Base-by-base conservation (phyloP, 1,284 basidiomycete genomes). In the Marasmius tenuissimus region DNA sequence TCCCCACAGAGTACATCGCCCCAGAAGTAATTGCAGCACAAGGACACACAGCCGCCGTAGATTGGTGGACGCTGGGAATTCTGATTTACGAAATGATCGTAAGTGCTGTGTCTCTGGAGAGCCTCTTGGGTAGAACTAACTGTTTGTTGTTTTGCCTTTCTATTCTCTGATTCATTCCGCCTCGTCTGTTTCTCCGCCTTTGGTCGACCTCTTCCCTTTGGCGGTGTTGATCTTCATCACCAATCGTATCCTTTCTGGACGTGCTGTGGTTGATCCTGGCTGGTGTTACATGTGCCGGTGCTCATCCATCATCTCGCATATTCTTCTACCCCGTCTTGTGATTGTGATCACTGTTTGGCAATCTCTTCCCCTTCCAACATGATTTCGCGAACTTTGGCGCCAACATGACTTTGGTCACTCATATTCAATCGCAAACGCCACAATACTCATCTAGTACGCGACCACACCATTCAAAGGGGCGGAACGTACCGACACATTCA, bases 61-160 rank as follows among this genome's bases (percentile, higher is more conserved):
- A 99, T 78, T 99, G 97, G 97, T 98, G 95, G 97, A 99, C 97
- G 38, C 81, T 98, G 57, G 97, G 97, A 45, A 99, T 99, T 70
- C 85, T 99, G 70, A 95, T 99, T 70, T 98, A 97, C 80, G 97
- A 99, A 81, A 99, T 99, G 97, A 97, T 99, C 77, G 94, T 96
- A 81, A 83, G 94, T 91, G 63, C 65, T 71, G 66, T 66, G 66
- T 65, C 64, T 67, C 18, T 52, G 22, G 8, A 33, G 55, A 14
- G 11, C 47, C n/a, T 27, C 7, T 37, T 39, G 27, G 33, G 50
- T 9, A 8, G 50, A 22, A 27, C 50, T 27, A 4, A 27, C 27
- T 33, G 50, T 22, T 51, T 11, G 27, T 8, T 18, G 33, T 47
- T 8, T 47, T n/a, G 16, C 45, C 16, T 27, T 22, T 27, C 50